Percentiles rank a stretch among this genome's conserved stretches.
These are phyloP conservation scores for Salpingoeca rosetta DNA, from an alignment of 78 protist species.

Conservation along the genomic window DNA sequence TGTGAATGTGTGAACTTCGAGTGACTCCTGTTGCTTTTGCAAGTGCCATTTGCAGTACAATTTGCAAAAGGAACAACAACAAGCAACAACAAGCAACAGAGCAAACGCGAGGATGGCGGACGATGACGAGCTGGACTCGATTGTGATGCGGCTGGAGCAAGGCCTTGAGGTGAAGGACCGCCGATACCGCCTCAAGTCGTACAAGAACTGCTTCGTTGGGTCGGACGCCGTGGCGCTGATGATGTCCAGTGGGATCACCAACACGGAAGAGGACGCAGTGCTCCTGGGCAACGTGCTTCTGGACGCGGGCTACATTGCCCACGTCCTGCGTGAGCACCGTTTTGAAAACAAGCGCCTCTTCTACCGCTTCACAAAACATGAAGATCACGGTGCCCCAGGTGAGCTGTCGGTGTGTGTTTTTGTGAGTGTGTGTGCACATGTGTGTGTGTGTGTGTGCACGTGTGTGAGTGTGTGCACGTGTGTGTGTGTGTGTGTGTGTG, in stretches of 20 bases:
- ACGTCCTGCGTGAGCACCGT: constrained; percentile 23
- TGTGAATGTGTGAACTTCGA: no score
- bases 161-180: constrained; percentile 22
- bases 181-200: background rate
- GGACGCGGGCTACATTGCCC: background rate
- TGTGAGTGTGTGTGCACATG: no score
- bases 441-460: no score
- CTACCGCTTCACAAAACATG: constrained; percentile 14
- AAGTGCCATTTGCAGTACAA: no score
- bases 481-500: no score
- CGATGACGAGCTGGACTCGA: background rate
- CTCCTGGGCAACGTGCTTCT: background rate
- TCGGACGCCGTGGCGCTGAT: constrained; percentile 1
- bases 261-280: background rate
- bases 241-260: background rate
- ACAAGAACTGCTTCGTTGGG: constrained; percentile 31
- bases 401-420: no score
- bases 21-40: no score
- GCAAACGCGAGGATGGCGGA: no score
- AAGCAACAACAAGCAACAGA: no score
- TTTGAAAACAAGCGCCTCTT: constrained; percentile 5
- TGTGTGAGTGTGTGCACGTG: no score
- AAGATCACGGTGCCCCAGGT: background rate
- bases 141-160: background rate
- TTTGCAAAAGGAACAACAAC: no score